These are phyloP conservation scores for Phoma sp. DNA, from an alignment of 2,329 filamentous ascomycete genomes.

Conservation along the genomic window DNA sequence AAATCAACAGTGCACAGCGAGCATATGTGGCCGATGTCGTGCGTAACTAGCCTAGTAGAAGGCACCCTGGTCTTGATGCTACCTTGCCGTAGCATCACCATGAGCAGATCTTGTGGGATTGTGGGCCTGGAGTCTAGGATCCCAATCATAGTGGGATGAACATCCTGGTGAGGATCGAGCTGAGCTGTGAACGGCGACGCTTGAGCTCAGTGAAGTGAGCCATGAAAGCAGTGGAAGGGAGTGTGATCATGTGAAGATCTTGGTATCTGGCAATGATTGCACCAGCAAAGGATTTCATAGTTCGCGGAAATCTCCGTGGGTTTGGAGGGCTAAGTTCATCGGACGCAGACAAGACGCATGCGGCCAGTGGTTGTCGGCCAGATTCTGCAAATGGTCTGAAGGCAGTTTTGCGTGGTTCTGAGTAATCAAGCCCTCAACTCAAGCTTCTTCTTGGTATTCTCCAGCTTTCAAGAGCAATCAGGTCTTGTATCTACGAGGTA, in stretches of 20 bases:
- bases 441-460: neutral
- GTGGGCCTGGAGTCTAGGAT: neutral
- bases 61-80: slow-evolving; percentile 6
- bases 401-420: neutral
- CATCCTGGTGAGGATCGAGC: neutral
- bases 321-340: neutral
- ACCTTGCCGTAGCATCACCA: slow-evolving; percentile 5
- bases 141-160: neutral
- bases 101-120: slow-evolving; percentile 6
- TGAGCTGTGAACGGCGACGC: neutral
- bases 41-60: slow-evolving; percentile 2
- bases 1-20: slow-evolving; percentile 3
- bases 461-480: neutral
- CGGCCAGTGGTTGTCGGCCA: neutral
- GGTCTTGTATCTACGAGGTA: neutral
- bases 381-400: neutral
- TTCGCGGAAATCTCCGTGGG: neutral
- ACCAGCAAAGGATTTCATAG: neutral
- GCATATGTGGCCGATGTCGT: neutral
- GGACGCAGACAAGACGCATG: neutral
- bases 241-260: neutral
- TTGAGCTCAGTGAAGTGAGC: too few species aligned
- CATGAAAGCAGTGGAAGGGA: neutral
- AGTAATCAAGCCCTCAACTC: neutral
- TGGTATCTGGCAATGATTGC: neutral